Evolutionary conservation across 345 rosid genomes (phyloP), one percentile per base, ranked within the genome.

Genomic region (Melaleuca alternifolia): DNA sequence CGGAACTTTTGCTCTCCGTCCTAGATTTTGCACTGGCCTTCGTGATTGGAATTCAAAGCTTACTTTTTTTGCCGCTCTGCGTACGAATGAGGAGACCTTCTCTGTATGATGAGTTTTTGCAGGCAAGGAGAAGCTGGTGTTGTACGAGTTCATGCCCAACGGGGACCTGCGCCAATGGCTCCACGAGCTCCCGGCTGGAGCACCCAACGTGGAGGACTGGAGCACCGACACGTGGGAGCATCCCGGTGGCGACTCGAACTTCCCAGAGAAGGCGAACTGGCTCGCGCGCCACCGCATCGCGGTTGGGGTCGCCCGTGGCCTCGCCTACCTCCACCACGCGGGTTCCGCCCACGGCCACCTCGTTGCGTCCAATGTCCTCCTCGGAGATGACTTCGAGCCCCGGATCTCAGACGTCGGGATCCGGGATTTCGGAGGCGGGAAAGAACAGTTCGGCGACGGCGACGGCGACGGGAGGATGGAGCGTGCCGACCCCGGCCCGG

Each of bases 91-190:
- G 28, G 15, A 6, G 50, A 53, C 26, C 33, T 12, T 28, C 18
- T 46, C 37, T 48, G 3, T 24, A 6, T 24, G 51, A 83, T 5
- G 16, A 24, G 62, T 65, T 33, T 50, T 33, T 86, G n/a, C 37
- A 92, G 98, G 98, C 24, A 93, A 92, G 87, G 98, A 96, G 92
- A 97, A 97, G 94, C 91, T 97, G 33, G 90, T 95, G 4, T 56
- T 97, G 82, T 92, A 93, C 87, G 99, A 97, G 75, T 97, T 94
- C 85, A 93, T 97, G 99, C 89, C 95, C 21, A 95, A 92, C 84
- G 99, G 99, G 41, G 98, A 97, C 87, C 92, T 97, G 61, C 93
- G 93, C 92, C 93, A 93, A 30, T 97, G 98, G 98, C 95, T 97
- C 37, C 96, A 97, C 91, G 99, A 97, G 91, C 98, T 97, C 18